These are phyloP conservation scores for Penicillium freii DNA, from an alignment of 2,329 filamentous ascomycete genomes.

Conservation along the genomic window DNA sequence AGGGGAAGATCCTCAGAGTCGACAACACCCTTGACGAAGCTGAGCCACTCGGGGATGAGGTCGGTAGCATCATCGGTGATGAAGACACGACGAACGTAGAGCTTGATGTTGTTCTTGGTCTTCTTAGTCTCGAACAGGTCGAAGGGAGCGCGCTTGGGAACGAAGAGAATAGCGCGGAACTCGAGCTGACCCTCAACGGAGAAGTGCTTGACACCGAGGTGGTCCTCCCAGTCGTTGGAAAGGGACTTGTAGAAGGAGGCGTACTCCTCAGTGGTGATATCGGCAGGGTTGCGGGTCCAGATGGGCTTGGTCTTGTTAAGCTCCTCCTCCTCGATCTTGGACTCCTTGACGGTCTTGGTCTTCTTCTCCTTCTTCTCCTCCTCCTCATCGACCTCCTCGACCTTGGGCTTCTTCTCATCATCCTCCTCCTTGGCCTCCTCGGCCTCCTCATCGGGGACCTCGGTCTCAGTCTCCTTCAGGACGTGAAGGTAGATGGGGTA, in stretches of 20 bases:
- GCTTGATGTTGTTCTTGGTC: conserved; percentile 99
- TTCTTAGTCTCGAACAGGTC: conserved; percentile 99
- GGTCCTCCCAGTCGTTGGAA: conserved; percentile 99
- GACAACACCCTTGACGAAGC: conserved; percentile 99
- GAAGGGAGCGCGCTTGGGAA: conserved; percentile 98
- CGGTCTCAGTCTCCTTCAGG: conserved; percentile 97
- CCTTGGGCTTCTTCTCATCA: conserved; percentile 92
- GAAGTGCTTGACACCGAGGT: conserved; percentile 99
- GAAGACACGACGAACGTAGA: conserved; percentile 99
- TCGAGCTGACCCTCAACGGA: conserved; percentile 99
- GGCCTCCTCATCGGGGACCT: conserved; percentile 94
- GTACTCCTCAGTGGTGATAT: conserved; percentile 96
- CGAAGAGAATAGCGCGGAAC: conserved; percentile 99
- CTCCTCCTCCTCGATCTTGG: conserved; percentile 97
- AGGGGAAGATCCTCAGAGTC: conserved; percentile 99
- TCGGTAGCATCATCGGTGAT: conserved; percentile 99
- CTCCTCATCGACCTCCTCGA: conserved; percentile 85
- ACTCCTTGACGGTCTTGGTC: conserved; percentile 99
- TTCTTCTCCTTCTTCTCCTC: conserved; percentile 85
- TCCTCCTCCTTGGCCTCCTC: conserved; percentile 71
- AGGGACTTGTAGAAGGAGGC: conserved; percentile 99
- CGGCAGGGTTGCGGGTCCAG: conserved; percentile 96
- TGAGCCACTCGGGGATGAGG: conserved; percentile 98
- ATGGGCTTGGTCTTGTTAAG: conserved; percentile 99
- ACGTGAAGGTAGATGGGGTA: conserved; percentile 99